These are phyloP conservation scores for Penicillium sp. DNA, from an alignment of 2,329 filamentous ascomycete species.

Conservation along the genomic window DNA sequence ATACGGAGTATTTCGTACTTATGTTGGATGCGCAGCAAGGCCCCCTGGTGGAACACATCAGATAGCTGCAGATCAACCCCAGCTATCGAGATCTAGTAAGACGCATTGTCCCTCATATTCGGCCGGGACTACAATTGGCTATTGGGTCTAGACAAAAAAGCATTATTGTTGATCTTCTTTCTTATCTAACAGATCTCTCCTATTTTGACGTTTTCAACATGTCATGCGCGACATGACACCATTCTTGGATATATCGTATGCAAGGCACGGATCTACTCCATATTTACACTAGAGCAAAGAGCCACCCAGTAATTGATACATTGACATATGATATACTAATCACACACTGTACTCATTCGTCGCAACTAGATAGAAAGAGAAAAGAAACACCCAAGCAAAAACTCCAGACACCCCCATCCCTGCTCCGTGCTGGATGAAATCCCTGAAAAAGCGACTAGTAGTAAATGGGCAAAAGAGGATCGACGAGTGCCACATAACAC, in stretches of 20 bases:
- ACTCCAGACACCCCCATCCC: constrained; percentile 15
- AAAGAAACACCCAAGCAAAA: constrained; percentile 11
- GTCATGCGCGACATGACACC: background rate
- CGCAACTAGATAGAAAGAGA: constrained; percentile 6
- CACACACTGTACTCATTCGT: constrained; percentile 11
- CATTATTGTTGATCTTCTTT: background rate
- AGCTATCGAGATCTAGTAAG: background rate
- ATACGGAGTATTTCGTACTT: background rate
- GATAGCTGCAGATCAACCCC: background rate
- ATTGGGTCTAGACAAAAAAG: background rate
- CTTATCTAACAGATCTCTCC: background rate
- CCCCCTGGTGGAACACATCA: constrained; percentile 1
- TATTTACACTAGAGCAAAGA: background rate
- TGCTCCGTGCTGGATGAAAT: constrained; percentile 23
- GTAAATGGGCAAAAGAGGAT: background rate
- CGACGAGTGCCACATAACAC: background rate
- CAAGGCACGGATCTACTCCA: background rate
- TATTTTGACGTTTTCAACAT: background rate
- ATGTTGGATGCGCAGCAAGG: background rate
- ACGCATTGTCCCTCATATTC: background rate
- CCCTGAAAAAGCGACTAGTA: constrained; percentile 8
- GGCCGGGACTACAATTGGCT: background rate
- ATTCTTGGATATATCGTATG: background rate
- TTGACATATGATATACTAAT: constrained; percentile 3
- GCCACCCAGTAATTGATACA: constrained; percentile 4